Evolutionary conservation across 768 basidiomycete genomes (phyloP), one percentile per base, ranked within the genome.

Genomic region (Dioszegia hungarica): DNA sequence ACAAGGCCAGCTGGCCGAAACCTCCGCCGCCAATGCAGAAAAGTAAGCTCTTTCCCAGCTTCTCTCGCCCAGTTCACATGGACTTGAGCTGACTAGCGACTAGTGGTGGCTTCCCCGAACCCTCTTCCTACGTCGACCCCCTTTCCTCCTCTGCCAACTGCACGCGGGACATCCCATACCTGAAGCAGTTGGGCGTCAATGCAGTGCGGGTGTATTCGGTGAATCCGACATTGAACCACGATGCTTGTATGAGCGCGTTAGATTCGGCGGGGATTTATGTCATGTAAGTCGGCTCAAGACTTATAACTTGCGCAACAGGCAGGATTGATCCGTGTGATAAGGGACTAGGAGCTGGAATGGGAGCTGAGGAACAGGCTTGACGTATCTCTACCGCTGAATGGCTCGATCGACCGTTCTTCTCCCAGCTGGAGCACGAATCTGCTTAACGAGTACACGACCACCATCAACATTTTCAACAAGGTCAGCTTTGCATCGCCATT

Each of bases 151-250:
- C 79, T 22, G 76, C 80, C 36, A 83, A 82, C 28, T 95, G 92
- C 74, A 73, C 80, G 17, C 85, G 92, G 47, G 92, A 95, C 75
- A 64, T 92, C 20, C 87, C 88, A 1, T 85, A 82, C 74, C 80
- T 95, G 40, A 79, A 85, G 69, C 77, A 86, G 54, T 83, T 94
- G 19, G 82, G 83, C 10, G 83, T 93, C 69, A 95, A 93, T 70
- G 79, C 86, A 37, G 80, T 95, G 46, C 86, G 90, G 54, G 86
- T 86, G 1, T 95, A 95, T 80, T 88, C 86, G 56, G 90, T 93
- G 60, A 82, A 92, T 70, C 82, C 89, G 0, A 80, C 85, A 31
- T 77, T 86, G 55, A 87, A 94, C 76, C 92, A 97, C 61, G 90
- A 92, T 73, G 77, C 77, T 1, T 97, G 92, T 77, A 94, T 97